Conservation (phyloP, 2,329 filamentous ascomycete species). For the Lachnellula occidentalis region DNA sequence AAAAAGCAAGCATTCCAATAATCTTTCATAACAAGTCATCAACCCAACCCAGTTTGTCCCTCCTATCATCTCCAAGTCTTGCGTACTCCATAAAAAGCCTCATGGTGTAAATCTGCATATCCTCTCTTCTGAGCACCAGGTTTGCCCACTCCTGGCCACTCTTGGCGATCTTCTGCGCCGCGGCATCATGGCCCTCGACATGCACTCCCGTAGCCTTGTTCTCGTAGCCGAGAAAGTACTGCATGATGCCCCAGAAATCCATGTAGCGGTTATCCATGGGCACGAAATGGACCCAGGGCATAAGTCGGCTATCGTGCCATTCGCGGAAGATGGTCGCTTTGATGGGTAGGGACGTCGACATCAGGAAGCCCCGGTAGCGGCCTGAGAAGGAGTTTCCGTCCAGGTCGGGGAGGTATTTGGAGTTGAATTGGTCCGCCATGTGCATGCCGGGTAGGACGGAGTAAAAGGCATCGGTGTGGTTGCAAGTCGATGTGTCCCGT, state of each 20-base stretch:
- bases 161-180: slow-evolving; percentile 60
- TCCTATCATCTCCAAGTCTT: slow-evolving; percentile 31
- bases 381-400: slow-evolving; percentile 71
- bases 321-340: slow-evolving; percentile 75
- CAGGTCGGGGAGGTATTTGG: slow-evolving; percentile 71
- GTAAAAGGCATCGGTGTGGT: slow-evolving; percentile 35
- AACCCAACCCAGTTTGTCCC: slow-evolving; percentile 32
- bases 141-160: slow-evolving; percentile 67
- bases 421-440: slow-evolving; percentile 51
- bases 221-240: slow-evolving; percentile 66
- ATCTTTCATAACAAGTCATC: slow-evolving; percentile 19
- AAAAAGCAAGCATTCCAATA: background rate
- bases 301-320: slow-evolving; percentile 71
- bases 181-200: slow-evolving; percentile 37
- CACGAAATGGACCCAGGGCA: slow-evolving; percentile 77
- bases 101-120: slow-evolving; percentile 59
- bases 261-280: slow-evolving; percentile 72
- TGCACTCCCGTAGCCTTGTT: slow-evolving; percentile 31
- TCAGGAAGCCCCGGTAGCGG: slow-evolving; percentile 63
- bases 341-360: slow-evolving; percentile 64
- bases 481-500: slow-evolving; percentile 32
- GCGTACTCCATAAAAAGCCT: slow-evolving; percentile 61
- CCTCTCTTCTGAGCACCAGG: slow-evolving; percentile 64
- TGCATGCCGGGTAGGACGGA: slow-evolving; percentile 43
- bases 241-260: slow-evolving; percentile 69